Base-by-base conservation (phyloP, 805 yeast species). In the Blastobotrys mokoenaii region DNA sequence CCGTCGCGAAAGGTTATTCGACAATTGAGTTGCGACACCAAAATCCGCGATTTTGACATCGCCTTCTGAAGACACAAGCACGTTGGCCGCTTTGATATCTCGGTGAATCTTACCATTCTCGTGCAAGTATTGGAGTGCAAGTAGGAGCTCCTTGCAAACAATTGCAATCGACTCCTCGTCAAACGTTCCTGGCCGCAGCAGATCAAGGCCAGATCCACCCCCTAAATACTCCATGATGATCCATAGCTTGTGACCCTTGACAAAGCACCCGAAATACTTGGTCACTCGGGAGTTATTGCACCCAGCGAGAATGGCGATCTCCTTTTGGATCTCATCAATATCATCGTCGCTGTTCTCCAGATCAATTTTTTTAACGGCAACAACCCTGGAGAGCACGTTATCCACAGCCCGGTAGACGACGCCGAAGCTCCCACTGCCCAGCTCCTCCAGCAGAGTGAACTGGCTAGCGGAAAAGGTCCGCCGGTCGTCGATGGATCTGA, bases 71-170 rank as follows among this genome's bases (percentile, higher is more conserved):
- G 86, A 80, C 14, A 89, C 61, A 30, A 90, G 66, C 18, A 90
- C 77, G 61, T 90, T 90, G 0, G 96, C 97, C 1, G 97, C 95
- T 60, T 89, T 90, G 44, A 90, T 84, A 62, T 90, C 97, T 49
- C 97, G 67, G 60, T 90, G 98, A 37, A 90, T 89, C 56, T 67
- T 82, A 8, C 87, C 86, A 49, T 72, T 79, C 3, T 64, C 62
- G 56, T 83, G 96, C 59, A 84, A 63, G 61, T 84, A 84, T 5
- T 68, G 68, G 35, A 84, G 66, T 0, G 87, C 94, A 8, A 67
- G 51, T 17, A 84, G 62, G 3, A 84, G 67, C 43, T 80, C 80
- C 25, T 68, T 62, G 48, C 80, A 64, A 0, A 84, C 70, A 17
- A 70, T 58, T 46, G 79, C 77, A 25, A 84, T 74, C 2, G 64